phyloP scores from a whole-genome alignment of 2,329 filamentous ascomycete species.

The Zymoseptoria pseudotritici region DNA sequence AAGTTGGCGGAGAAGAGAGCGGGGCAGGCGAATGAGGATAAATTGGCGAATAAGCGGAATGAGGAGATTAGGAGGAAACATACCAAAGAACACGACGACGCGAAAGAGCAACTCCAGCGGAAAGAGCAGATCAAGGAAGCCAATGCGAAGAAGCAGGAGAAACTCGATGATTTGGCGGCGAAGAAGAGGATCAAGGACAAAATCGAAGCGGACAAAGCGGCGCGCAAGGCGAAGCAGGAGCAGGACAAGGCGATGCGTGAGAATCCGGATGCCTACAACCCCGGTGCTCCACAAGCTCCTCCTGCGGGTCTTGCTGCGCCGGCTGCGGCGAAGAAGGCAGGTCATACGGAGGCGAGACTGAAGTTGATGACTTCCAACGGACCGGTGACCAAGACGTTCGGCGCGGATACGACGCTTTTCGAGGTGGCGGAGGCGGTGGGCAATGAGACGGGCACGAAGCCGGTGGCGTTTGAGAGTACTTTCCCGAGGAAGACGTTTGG shows the following conservation, averaged over 20 bases:
- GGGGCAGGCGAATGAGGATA: conserved; percentile 61
- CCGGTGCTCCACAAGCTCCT: conserved; percentile 40
- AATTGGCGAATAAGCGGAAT: conserved; percentile 74
- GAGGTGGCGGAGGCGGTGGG: conserved; percentile 75
- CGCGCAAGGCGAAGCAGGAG: conserved; percentile 77
- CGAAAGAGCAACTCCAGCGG: conserved; percentile 79
- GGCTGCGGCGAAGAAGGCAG: conserved; percentile 48
- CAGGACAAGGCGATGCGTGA: conserved; percentile 78
- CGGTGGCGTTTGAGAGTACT: conserved; percentile 73
- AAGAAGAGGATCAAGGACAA: conserved; percentile 86
- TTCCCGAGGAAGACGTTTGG: conserved; percentile 79
- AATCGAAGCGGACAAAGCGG: conserved; percentile 91
- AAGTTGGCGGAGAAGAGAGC: conserved; percentile 67
- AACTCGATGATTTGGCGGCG: conserved; percentile 73
- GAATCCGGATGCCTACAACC: conserved; percentile 52
- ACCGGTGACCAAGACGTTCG: conserved; percentile 79
- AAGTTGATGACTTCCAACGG: conserved; percentile 69
- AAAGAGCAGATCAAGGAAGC: conserved; percentile 93
- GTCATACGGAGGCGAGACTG: conserved; percentile 73
- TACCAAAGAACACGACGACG: conserved; percentile 79
- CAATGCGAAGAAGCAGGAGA: conserved; percentile 77
- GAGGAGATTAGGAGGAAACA: conserved; percentile 80
- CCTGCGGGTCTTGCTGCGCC: conserved; percentile 27
- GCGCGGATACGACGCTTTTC: conserved; percentile 84
- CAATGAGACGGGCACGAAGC: conserved; percentile 60